These are phyloP conservation scores for Discostella stelligeroides DNA, from an alignment of 108 stramenopile species.

Conservation along the genomic window DNA sequence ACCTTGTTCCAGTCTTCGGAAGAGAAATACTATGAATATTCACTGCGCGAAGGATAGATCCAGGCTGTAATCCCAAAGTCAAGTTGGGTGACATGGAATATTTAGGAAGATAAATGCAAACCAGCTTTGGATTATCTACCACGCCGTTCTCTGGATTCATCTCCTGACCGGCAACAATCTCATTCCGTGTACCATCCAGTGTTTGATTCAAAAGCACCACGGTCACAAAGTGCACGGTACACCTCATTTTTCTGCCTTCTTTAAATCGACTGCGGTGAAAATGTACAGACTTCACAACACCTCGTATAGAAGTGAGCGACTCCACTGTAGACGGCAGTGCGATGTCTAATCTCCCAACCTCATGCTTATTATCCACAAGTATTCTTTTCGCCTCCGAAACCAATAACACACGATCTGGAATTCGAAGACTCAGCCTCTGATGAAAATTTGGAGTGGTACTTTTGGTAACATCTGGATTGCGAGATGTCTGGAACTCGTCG, in stretches of 20 bases:
- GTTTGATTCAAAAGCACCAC: constrained; percentile 15
- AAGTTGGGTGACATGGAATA: constrained; percentile 60
- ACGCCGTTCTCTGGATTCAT: constrained; percentile 3
- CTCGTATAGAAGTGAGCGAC: constrained; percentile 39
- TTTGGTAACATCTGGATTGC: background rate
- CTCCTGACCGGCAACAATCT: constrained; percentile 1
- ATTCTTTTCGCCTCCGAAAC: constrained; percentile 43
- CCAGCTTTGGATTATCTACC: constrained; percentile 5
- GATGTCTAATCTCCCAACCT: background rate
- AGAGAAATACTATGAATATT: constrained; percentile 62
- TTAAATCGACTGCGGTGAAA: constrained; percentile 16
- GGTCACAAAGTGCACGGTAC: constrained; percentile 42
- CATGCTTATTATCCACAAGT: constrained; percentile 36
- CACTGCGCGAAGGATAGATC: constrained; percentile 63
- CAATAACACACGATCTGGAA: constrained; percentile 72
- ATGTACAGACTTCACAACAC: constrained; percentile 46
- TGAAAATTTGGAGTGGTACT: constrained; percentile 22
- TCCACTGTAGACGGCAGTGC: constrained; percentile 41
- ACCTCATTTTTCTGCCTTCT: constrained; percentile 16
- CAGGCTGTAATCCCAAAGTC: constrained; percentile 54
- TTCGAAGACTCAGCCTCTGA: constrained; percentile 45
- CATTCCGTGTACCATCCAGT: background rate
- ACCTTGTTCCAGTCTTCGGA: background rate
- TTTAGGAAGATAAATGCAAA: constrained; percentile 47
- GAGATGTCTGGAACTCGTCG: constrained; percentile 28